Evolutionary conservation across 2,329 filamentous ascomycete genomes (phyloP).

Genomic region (Phyllosticta ampelicida): DNA sequence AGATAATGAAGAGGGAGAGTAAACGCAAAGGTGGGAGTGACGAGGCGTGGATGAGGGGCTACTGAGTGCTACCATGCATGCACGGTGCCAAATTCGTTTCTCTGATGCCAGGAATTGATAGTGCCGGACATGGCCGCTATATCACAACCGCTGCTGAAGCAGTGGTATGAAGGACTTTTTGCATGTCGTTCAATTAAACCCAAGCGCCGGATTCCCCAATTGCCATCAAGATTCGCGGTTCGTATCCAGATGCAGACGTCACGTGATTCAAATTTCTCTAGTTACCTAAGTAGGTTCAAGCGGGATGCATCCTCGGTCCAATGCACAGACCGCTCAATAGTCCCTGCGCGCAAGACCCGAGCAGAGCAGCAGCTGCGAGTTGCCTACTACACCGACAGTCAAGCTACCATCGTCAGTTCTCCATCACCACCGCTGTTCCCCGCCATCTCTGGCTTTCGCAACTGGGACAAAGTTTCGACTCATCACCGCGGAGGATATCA

Average conservation of each 20-base stretch:
- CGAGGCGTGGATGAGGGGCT: not conserved
- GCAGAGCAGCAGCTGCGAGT: not conserved
- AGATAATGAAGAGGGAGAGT: not conserved
- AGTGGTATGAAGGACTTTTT: not conserved
- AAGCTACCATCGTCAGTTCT: not conserved
- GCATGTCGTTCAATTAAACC: not conserved
- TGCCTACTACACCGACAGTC: not conserved
- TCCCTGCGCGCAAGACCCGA: not conserved
- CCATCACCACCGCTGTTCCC: not conserved
- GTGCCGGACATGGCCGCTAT: not conserved
- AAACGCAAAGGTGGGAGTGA: not conserved
- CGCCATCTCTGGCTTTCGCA: not conserved
- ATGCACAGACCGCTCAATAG: not conserved
- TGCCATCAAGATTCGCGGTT: not conserved
- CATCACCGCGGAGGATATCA: not conserved
- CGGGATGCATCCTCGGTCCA: not conserved
- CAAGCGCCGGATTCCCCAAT: not conserved
- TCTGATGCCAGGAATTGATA: not conserved
- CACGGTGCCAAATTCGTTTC: not conserved
- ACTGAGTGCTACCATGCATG: not conserved
- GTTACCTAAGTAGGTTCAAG: too few relatives aligned
- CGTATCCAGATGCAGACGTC: not conserved
- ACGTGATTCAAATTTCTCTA: not conserved
- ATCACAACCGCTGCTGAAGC: not conserved
- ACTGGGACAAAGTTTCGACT: not conserved